Evolutionary conservation across 495 filamentous ascomycete species (phyloP).

Genomic region (Hypoxylon fragiforme): DNA sequence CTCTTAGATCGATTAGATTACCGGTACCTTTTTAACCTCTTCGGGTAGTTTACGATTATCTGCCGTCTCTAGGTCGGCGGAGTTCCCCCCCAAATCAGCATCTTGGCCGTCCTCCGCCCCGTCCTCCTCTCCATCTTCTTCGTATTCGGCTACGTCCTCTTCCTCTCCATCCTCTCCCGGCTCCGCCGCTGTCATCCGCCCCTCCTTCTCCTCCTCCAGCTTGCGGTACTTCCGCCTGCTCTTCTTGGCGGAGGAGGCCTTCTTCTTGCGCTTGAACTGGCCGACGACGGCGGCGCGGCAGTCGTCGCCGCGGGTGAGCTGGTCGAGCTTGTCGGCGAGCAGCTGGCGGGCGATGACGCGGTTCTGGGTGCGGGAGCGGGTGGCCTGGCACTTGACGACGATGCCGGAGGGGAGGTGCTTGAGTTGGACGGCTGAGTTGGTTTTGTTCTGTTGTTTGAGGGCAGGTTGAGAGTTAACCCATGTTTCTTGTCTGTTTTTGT

Average conservation of each 20-base stretch:
- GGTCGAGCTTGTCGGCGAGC: constrained; percentile 77
- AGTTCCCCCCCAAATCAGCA: not conserved
- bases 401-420: constrained; percentile 86
- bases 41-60: not conserved
- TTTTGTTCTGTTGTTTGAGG: constrained; percentile 75
- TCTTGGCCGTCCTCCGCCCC: constrained; percentile 7
- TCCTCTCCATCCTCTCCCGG: too few relatives aligned
- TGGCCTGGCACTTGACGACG: constrained; percentile 90
- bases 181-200: not conserved
- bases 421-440: constrained; percentile 89
- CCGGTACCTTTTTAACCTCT: too few relatives aligned
- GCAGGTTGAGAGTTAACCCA: too few relatives aligned
- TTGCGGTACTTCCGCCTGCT: constrained; percentile 53
- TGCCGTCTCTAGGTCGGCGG: not conserved
- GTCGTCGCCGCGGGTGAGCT: constrained; percentile 54
- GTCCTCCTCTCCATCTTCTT: constrained; percentile 11
- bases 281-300: constrained; percentile 47
- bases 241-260: constrained; percentile 54
- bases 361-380: constrained; percentile 85
- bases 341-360: constrained; percentile 80
- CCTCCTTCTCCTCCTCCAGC: constrained; percentile 47
- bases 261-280: constrained; percentile 50
- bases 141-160: not conserved
- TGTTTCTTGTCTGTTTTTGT: too few relatives aligned
- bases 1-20: not conserved